Conservation (phyloP, 2,329 filamentous ascomycete genomes). For the Cadophora luteo-olivacea region DNA sequence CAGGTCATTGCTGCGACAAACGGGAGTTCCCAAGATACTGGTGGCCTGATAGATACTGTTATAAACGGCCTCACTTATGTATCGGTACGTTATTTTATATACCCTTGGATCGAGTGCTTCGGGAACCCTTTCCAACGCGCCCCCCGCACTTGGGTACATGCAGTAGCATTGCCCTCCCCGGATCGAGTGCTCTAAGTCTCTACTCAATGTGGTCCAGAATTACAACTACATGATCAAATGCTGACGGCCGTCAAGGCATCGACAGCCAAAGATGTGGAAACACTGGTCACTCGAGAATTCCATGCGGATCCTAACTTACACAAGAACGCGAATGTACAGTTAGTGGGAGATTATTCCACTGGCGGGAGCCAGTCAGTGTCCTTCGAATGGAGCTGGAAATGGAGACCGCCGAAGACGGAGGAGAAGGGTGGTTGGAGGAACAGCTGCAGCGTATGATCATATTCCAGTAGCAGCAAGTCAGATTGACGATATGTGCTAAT, state of each 20-base stretch:
- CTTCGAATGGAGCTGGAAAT: slow-evolving; percentile 97
- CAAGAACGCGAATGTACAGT: slow-evolving; percentile 93
- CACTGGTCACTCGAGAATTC: slow-evolving; percentile 92
- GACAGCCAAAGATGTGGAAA: slow-evolving; percentile 86
- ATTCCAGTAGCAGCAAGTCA: neutral
- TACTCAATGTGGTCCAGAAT: too few relatives aligned
- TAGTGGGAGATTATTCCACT: slow-evolving; percentile 92
- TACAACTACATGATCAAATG: too few relatives aligned
- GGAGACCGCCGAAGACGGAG: slow-evolving; percentile 82
- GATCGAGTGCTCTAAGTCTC: too few relatives aligned
- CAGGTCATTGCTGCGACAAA: slow-evolving; percentile 50
- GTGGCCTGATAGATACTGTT: slow-evolving; percentile 67
- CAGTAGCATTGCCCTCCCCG: too few relatives aligned
- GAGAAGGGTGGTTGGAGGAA: slow-evolving; percentile 93
- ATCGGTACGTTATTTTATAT: slow-evolving; percentile 56
- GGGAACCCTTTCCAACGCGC: too few relatives aligned
- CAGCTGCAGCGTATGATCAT: slow-evolving; percentile 77
- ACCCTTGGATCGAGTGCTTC: too few relatives aligned
- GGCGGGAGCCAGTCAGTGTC: slow-evolving; percentile 82
- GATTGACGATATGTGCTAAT: slow-evolving; percentile 31
- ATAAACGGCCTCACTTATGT: slow-evolving; percentile 93
- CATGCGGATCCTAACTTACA: slow-evolving; percentile 97
- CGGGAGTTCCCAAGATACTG: slow-evolving; percentile 56
- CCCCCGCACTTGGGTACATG: too few relatives aligned
- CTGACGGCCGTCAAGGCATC: slow-evolving; percentile 54